These are phyloP conservation scores for Nakaseomyces bracarensis DNA, from an alignment of 1,139 yeast genomes.

Conservation along the genomic window DNA sequence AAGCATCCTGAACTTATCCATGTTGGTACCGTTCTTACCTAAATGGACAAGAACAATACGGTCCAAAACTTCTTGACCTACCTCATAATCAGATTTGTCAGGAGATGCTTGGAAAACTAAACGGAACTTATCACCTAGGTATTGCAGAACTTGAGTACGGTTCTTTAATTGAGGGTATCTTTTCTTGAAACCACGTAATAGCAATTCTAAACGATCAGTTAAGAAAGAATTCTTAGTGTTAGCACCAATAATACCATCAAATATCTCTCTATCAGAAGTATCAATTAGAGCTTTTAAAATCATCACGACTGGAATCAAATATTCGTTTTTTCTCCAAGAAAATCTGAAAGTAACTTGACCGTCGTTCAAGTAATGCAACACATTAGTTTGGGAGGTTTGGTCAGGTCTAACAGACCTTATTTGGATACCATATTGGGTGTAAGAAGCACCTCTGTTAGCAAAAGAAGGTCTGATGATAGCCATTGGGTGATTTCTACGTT, in stretches of 20 bases:
- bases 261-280: constrained; percentile 88
- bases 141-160: constrained; percentile 82
- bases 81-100: constrained; percentile 81
- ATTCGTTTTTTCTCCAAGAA: constrained; percentile 95
- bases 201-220: constrained; percentile 94
- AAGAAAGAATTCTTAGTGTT: constrained; percentile 83
- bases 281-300: constrained; percentile 82
- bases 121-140: constrained; percentile 91
- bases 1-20: constrained; percentile 77
- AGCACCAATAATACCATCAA: constrained; percentile 90
- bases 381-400: constrained; percentile 95
- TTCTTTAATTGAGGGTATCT: constrained; percentile 59
- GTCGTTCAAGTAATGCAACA: constrained; percentile 85
- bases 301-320: constrained; percentile 88
- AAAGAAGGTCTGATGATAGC: constrained; percentile 93
- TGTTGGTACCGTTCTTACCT: constrained; percentile 42
- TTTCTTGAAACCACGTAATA: constrained; percentile 77
- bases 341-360: constrained; percentile 96
- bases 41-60: constrained; percentile 88
- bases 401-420: constrained; percentile 92
- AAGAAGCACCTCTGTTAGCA: constrained; percentile 85
- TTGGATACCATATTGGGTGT: constrained; percentile 87
- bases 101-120: constrained; percentile 85
- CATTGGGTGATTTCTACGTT: constrained; percentile 96
- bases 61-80: constrained; percentile 74